These are phyloP conservation scores for Colletotrichum abscissum DNA, from an alignment of 2,329 filamentous ascomycete genomes.

Conservation along the genomic window DNA sequence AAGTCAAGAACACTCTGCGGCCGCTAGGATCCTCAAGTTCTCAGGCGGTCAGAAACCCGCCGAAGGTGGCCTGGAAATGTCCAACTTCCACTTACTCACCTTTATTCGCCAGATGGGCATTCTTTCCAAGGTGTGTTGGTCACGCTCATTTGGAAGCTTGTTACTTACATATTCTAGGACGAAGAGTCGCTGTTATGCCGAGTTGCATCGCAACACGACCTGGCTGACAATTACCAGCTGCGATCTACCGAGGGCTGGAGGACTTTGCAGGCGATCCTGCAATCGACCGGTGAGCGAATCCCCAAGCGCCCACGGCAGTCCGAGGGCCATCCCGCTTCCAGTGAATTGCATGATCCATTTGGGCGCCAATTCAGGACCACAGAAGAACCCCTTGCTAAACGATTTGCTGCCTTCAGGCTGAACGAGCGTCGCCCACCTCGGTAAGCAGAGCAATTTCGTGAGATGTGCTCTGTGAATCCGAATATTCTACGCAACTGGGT, in stretches of 20 bases:
- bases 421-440: conserved; percentile 51
- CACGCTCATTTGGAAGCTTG: neutral
- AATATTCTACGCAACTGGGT: neutral
- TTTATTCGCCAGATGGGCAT: conserved; percentile 86
- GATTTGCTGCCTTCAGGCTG: conserved; percentile 74
- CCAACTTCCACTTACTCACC: conserved; percentile 94
- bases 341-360: conserved; percentile 37
- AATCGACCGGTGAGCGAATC: conserved; percentile 97
- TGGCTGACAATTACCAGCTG: conserved; percentile 83
- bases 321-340: conserved; percentile 48
- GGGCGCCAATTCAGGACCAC: conserved; percentile 45
- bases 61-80: conserved; percentile 75
- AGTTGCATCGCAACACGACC: conserved; percentile 84
- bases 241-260: conserved; percentile 92
- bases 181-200: conserved; percentile 89
- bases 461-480: neutral
- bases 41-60: conserved; percentile 68
- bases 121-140: conserved; percentile 79
- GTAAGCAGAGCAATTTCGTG: conserved; percentile 17
- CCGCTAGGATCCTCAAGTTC: conserved; percentile 76
- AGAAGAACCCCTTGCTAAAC: conserved; percentile 71
- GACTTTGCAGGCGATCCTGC: conserved; percentile 90
- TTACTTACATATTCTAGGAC: conserved; percentile 68
- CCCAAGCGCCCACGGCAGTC: conserved; percentile 73
- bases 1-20: conserved; percentile 79